These are phyloP conservation scores for Kluyveromyces sp. DNA, from an alignment of 1,139 yeast genomes.

Conservation along the genomic window DNA sequence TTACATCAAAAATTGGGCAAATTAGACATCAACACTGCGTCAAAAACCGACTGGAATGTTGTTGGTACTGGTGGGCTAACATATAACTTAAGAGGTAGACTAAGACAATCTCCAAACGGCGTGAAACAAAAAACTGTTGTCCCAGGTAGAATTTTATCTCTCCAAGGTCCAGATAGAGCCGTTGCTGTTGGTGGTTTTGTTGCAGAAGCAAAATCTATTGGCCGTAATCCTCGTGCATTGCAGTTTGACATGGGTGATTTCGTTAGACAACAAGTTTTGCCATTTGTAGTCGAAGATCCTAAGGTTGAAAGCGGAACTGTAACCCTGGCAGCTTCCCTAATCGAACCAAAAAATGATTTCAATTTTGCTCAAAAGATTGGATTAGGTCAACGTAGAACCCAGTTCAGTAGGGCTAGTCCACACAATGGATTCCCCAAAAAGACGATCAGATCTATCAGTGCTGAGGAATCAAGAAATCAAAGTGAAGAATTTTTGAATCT, in stretches of 20 bases:
- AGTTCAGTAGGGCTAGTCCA: not conserved
- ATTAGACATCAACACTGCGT: constrained; percentile 12
- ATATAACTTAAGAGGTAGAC: constrained; percentile 63
- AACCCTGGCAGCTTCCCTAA: constrained; percentile 18
- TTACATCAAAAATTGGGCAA: constrained; percentile 21
- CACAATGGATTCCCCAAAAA: not conserved
- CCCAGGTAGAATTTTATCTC: constrained; percentile 61
- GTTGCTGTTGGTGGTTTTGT: constrained; percentile 78
- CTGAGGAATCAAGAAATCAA: constrained; percentile 16
- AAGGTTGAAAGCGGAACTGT: constrained; percentile 23
- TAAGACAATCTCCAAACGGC: constrained; percentile 71
- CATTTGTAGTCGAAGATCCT: constrained; percentile 23
- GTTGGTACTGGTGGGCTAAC: constrained; percentile 72
- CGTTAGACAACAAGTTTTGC: constrained; percentile 23
- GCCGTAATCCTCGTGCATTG: constrained; percentile 20
- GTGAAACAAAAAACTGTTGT: constrained; percentile 49
- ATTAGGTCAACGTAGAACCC: not conserved
- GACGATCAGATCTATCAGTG: constrained; percentile 5
- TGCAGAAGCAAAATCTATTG: constrained; percentile 30
- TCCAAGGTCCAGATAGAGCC: constrained; percentile 33
- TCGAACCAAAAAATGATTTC: constrained; percentile 7
- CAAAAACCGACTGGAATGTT: constrained; percentile 24
- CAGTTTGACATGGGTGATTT: constrained; percentile 25
- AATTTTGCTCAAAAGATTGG: constrained; percentile 4
- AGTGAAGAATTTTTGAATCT: constrained; percentile 21